A percentile compares a stretch with the other conserved stretches of the same genome.
phyloP scores from a whole-genome alignment of 306 rosid genomes.

The Lathyrus oleraceus region DNA sequence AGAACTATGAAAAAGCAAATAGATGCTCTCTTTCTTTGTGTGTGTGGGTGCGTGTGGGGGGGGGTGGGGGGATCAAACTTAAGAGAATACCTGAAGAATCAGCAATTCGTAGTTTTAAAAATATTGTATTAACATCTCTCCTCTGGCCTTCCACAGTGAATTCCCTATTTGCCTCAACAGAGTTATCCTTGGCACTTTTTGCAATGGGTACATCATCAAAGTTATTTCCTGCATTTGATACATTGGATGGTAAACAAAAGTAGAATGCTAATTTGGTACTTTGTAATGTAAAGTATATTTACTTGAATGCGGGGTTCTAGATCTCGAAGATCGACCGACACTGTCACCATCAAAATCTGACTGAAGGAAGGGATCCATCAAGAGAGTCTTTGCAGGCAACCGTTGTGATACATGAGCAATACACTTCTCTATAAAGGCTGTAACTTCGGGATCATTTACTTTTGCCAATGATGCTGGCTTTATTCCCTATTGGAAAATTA shows the following conservation, averaged over 20 bases:
- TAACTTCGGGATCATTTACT: conserved; percentile 68
- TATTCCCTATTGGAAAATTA: conserved; percentile 68
- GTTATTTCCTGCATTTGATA: conserved; percentile 49
- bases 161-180: conserved; percentile 56
- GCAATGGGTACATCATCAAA: conserved; percentile 36
- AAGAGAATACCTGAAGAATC: conserved; percentile 69
- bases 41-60: too few species aligned
- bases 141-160: conserved; percentile 84
- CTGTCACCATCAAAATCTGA: conserved; percentile 58
- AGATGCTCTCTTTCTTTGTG: neutral
- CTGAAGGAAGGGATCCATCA: conserved; percentile 81
- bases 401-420: conserved; percentile 73
- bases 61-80: too few species aligned
- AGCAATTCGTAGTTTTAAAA: conserved; percentile 78
- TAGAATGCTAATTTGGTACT: conserved; percentile 16
- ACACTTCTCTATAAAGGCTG: conserved; percentile 84
- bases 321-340: conserved; percentile 46
- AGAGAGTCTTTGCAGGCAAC: conserved; percentile 80
- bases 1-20: conserved; percentile 18
- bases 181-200: conserved; percentile 39
- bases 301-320: conserved; percentile 47
- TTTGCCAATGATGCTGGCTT: conserved; percentile 90
- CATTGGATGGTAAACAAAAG: conserved; percentile 38
- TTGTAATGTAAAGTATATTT: conserved; percentile 26
- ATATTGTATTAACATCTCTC: conserved; percentile 73